Evolutionary conservation across 78 protist species (phyloP), one percentile per base, ranked within the genome.

Genomic region (Tieghemostelium lacteum): DNA sequence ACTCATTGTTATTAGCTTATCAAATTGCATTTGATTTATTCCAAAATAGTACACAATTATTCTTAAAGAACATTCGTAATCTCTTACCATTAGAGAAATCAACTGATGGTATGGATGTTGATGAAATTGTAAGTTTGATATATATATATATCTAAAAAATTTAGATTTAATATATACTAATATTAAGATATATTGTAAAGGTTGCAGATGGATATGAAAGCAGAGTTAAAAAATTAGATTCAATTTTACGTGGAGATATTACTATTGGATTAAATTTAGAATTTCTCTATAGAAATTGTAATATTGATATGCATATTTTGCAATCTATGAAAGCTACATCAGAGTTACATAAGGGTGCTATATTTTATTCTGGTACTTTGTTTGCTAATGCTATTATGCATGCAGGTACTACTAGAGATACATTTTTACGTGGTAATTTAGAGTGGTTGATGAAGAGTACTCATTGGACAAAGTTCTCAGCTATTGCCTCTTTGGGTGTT

Each of bases 401-500:
- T 67, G 87, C 97, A 16, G 99, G 99, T 58, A 99, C 99, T 26
- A 96, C 99, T 7, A 42, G 76, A 67, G 99, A 99, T 80, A 26
- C 45, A 29, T 99, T 98, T 86, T 69, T 99, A 29, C 70, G 99
- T n/a, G 94, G 93, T 40, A 99, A 99, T 78, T 63, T 95, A 24
- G 98, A 97, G 28, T 99, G 99, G 99, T 87, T 99, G n/a, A 60
- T 71, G 28, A 93, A 75, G 55, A 97, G 98, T 2, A 77, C 95
- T 20, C 95, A 99, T 95, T 99, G 99, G 99, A 94, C 97, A 49
- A 94, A 97, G 77, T 98, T 98, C 77, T 60, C 96, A n/a, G 97
- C 98, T 52, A 86, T 94, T 22, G 97, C 99, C 17, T 34, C 94
- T 55, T 87, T 97, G 50, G 99, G 99, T 36, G 97, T 97, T 19